Percentiles rank a stretch among this genome's conserved stretches.
Evolutionary conservation across 139 green algal species (phyloP).

Genomic region (Dunaliella primolecta): DNA sequence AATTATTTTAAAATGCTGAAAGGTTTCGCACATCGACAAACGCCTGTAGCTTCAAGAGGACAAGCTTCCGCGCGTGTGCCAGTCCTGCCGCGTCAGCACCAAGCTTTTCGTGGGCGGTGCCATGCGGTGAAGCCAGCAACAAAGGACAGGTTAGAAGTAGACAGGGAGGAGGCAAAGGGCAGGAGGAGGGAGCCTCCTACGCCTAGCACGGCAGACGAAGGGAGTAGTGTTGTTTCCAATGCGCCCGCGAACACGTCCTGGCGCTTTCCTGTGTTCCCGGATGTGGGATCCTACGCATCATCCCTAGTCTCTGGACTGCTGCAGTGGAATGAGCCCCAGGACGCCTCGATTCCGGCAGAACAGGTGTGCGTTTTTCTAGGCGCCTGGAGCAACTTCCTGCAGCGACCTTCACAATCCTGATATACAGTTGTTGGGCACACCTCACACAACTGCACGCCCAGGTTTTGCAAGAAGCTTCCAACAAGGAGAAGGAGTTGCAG

Average conservation of each 20-base stretch:
- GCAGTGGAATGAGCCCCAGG: neutral
- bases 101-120: neutral
- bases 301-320: neutral
- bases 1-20: neutral
- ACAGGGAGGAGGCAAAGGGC: neutral
- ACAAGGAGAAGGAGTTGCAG: slow-evolving; percentile 21
- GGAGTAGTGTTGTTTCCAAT: neutral
- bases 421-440: neutral
- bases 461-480: slow-evolving; percentile 22
- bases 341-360: neutral
- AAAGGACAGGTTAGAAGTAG: neutral
- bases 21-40: neutral
- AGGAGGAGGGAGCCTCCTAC: neutral
- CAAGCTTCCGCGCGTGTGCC: no score
- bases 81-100: neutral
- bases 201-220: neutral
- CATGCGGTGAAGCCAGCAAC: neutral
- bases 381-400: neutral
- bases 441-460: neutral
- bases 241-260: no score
- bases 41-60: neutral
- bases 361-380: neutral
- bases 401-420: neutral
- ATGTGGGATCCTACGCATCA: neutral
- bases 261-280: no score